phyloP scores from a whole-genome alignment of 805 yeast genomes.

The Wickerhamomyces tratensis region DNA sequence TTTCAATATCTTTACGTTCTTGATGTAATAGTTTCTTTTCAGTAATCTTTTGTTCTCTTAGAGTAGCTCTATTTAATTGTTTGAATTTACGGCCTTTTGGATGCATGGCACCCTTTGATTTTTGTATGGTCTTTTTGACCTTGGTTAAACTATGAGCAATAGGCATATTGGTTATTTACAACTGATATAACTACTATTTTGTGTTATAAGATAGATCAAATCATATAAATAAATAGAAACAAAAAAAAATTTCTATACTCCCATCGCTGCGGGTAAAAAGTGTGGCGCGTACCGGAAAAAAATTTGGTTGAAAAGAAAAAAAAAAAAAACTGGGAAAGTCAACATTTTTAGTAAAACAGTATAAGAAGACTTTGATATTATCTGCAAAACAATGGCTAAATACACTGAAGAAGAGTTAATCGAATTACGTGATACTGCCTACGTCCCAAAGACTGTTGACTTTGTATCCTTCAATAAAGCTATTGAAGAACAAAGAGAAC shows the following conservation, averaged over 20 bases:
- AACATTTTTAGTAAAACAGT: no score
- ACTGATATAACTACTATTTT: no score
- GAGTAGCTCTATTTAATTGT: conserved; percentile 75
- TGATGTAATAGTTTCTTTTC: conserved; percentile 46
- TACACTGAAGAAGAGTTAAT: conserved; percentile 68
- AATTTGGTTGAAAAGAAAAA: background rate
- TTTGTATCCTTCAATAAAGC: conserved; percentile 54
- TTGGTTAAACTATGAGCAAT: conserved; percentile 57
- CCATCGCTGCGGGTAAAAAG: no score
- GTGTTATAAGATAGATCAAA: no score
- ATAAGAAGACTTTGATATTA: no score
- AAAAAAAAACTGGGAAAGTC: background rate
- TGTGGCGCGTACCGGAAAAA: background rate
- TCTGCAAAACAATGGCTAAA: conserved; percentile 30
- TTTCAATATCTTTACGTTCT: conserved; percentile 51
- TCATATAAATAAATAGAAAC: no score
- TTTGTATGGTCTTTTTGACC: conserved; percentile 49
- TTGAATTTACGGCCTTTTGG: conserved; percentile 86
- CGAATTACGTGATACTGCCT: conserved; percentile 44
- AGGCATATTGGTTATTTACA: conserved; percentile 38
- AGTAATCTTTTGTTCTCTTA: conserved; percentile 67
- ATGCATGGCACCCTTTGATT: conserved; percentile 54
- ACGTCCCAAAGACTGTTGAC: conserved; percentile 53
- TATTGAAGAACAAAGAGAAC: conserved; percentile 55
- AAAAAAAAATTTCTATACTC: no score